Conservation (phyloP, 768 basidiomycete genomes). For the Lanmaoa pseudosensibilis region DNA sequence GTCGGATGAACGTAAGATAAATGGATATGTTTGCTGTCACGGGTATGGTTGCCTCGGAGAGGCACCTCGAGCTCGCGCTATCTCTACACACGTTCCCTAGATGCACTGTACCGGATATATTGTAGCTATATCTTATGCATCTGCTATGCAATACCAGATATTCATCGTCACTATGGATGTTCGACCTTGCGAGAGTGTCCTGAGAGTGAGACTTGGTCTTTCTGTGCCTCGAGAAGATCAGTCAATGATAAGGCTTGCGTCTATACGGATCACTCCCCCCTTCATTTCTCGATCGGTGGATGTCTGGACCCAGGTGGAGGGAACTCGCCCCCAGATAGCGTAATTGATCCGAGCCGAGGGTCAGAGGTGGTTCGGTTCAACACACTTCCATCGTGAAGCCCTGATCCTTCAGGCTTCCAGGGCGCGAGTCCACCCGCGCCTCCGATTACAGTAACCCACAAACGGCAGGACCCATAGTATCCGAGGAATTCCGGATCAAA, state of each 20-base stretch:
- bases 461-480: no score
- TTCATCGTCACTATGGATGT: background rate
- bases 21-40: background rate
- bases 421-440: no score
- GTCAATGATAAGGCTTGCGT: no score
- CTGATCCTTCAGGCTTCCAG: background rate
- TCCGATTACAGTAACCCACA: no score
- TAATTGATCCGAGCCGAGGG: no score
- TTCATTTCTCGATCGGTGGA: no score
- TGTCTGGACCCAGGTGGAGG: no score
- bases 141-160: background rate
- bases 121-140: conserved; percentile 3
- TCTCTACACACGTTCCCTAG: background rate
- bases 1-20: conserved; percentile 7
- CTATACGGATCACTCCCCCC: no score
- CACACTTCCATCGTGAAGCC: background rate
- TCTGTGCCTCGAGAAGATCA: no score
- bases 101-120: background rate
- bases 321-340: no score
- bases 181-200: background rate
- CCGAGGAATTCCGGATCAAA: no score
- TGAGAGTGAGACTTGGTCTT: no score
- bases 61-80: background rate
- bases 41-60: conserved; percentile 13
- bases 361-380: background rate